Evolutionary conservation across 2,329 filamentous ascomycete genomes (phyloP), one percentile per base, ranked within the genome.

Genomic region (Ophiocordyceps sinensis): DNA sequence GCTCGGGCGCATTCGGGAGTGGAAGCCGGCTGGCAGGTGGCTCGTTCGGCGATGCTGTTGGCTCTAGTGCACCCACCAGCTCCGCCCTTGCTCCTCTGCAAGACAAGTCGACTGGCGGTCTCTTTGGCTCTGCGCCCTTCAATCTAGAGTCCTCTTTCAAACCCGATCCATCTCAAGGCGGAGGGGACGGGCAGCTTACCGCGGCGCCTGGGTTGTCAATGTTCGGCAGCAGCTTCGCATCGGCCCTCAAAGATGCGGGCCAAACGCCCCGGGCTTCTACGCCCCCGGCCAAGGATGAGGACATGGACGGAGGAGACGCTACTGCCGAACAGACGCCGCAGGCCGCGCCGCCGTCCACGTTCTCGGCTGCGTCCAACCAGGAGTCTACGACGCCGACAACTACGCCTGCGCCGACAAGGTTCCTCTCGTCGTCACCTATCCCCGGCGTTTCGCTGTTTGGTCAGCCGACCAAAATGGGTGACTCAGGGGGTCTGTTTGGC

Each of bases 91-190:
- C 54, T 40, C 46, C 53, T 38, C 45, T 56, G 39, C 42, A 55
- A 15, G 51, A 54, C 15, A 55, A 58, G 28, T 43, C 58, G 38
- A 30, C 54, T 41, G 29, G 59, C 55, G 51, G 42, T 39, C 55
- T 45, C 8, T 71, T 75, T 51, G 68, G 66, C 23, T 67, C 67
- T n/a, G 60, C 64, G 14, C 70, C 73, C 0, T 85, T 85, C 61
- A 80, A 82, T 49, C 64, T 85, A 14, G 71, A 72, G 32, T 79
- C 75, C 28, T 78, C 74, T 2, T 86, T 85, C 61, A 76, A 78
- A 51, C 67, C 70, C 9, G 79, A 84, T 47, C 69, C 73, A 6
- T 67, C 69, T 36, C 67, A 73, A 1, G 77, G 75, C 43, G 71
- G 82, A 21, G 75, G 80, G 43, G 60, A 68, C 30, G 66, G 71